A percentile compares a stretch with the other conserved stretches of the same genome.
Conservation (phyloP, 495 filamentous ascomycete species). For the Thermothielavioides terrestris region DNA sequence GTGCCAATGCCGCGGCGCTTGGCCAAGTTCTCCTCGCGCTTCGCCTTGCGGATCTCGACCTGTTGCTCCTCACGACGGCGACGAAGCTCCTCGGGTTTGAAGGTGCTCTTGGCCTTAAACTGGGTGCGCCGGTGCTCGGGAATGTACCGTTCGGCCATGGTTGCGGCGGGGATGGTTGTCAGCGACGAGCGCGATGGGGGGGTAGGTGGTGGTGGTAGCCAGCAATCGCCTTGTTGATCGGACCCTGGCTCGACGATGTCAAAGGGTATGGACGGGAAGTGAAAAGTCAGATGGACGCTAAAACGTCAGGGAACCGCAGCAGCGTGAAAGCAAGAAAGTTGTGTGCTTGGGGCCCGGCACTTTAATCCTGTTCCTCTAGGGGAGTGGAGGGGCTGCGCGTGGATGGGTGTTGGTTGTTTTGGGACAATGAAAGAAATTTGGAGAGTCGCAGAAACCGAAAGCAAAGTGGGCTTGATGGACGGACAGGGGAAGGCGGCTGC, state of each 20-base stretch:
- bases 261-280: neutral
- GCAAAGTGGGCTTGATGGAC: slow-evolving; percentile 16
- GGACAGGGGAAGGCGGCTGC: no score
- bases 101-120: slow-evolving; percentile 97
- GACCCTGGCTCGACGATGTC: neutral
- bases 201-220: slow-evolving; percentile 20
- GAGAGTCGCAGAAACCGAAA: slow-evolving; percentile 28
- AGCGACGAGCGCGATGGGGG: slow-evolving; percentile 19
- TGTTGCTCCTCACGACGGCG: slow-evolving; percentile 98
- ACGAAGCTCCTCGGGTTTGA: slow-evolving; percentile 97
- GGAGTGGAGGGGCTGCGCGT: slow-evolving; percentile 30
- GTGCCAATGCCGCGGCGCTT: slow-evolving; percentile 88
- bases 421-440: slow-evolving; percentile 33
- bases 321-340: slow-evolving; percentile 15
- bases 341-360: slow-evolving; percentile 41
- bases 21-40: slow-evolving; percentile 96
- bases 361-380: slow-evolving; percentile 46
- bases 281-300: neutral
- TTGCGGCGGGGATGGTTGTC: slow-evolving; percentile 36
- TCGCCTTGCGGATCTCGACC: slow-evolving; percentile 96
- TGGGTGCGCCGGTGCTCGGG: slow-evolving; percentile 98
- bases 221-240: neutral
- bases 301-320: neutral
- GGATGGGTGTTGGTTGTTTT: slow-evolving; percentile 26
- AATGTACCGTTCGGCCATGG: slow-evolving; percentile 97